phyloP scores from a whole-genome alignment of 805 yeast genomes.

The Candida multigemmis region DNA sequence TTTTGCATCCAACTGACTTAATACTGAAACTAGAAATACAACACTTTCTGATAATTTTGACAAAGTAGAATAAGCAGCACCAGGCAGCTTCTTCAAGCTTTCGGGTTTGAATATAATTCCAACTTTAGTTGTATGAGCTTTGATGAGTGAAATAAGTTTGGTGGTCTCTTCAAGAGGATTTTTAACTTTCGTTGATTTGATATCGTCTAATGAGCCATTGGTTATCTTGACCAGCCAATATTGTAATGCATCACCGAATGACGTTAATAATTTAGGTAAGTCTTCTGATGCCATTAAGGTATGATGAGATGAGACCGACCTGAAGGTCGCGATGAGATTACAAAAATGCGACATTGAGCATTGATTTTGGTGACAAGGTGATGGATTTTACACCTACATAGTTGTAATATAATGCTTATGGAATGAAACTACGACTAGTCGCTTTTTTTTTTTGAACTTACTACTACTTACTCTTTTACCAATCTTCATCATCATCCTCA shows the following conservation, averaged over 20 bases:
- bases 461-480: constrained; percentile 10
- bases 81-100: constrained; percentile 25
- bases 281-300: constrained; percentile 11
- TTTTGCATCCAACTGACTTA: constrained; percentile 18
- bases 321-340: no score
- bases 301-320: background rate
- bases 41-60: constrained; percentile 35
- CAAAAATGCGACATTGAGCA: background rate
- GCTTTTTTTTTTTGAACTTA: no score
- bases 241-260: constrained; percentile 20
- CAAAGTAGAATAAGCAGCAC: constrained; percentile 44
- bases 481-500: constrained; percentile 67
- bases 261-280: constrained; percentile 11
- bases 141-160: constrained; percentile 51
- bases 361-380: background rate
- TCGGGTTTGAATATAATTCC: constrained; percentile 65
- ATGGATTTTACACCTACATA: background rate
- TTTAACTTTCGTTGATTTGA: constrained; percentile 22
- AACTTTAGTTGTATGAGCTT: constrained; percentile 71
- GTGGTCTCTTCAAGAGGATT: constrained; percentile 47
- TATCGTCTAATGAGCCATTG: constrained; percentile 7
- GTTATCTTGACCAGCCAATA: constrained; percentile 14
- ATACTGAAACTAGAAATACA: constrained; percentile 37
- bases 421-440: background rate
- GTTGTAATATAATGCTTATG: background rate